phyloP scores from a whole-genome alignment of 352 stramenopile species.

The Phytophthora foliorum region DNA sequence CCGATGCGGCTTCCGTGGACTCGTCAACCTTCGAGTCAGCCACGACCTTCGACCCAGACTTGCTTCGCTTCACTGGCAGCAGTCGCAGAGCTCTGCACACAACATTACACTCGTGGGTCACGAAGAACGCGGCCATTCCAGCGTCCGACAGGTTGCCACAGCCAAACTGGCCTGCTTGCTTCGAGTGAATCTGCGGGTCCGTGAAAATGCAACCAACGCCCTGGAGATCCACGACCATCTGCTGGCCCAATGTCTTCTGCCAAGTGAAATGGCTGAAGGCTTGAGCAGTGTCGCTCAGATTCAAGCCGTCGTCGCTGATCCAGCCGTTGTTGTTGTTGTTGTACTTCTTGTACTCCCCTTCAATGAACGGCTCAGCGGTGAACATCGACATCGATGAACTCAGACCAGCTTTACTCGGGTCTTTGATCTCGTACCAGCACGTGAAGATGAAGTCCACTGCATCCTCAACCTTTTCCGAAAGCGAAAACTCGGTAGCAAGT shows the following conservation, averaged over 20 bases:
- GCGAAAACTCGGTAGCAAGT: slow-evolving; percentile 46
- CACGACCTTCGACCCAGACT: neutral
- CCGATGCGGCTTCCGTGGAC: neutral
- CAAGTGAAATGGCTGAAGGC: slow-evolving; percentile 60
- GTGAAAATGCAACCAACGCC: slow-evolving; percentile 54
- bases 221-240: slow-evolving; percentile 56
- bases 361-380: slow-evolving; percentile 52
- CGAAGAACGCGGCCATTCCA: slow-evolving; percentile 53
- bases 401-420: slow-evolving; percentile 16
- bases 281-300: slow-evolving; percentile 37
- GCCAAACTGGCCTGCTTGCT: slow-evolving; percentile 25
- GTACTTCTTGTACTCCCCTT: slow-evolving; percentile 57
- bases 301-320: slow-evolving; percentile 18
- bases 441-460: slow-evolving; percentile 57
- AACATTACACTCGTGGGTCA: slow-evolving; percentile 44
- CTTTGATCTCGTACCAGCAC: slow-evolving; percentile 53
- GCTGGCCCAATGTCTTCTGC: slow-evolving; percentile 42
- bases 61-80: slow-evolving; percentile 11
- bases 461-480: slow-evolving; percentile 27
- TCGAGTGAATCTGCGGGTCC: slow-evolving; percentile 57
- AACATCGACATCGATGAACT: slow-evolving; percentile 34
- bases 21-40: neutral
- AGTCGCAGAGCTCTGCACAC: slow-evolving; percentile 39
- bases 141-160: slow-evolving; percentile 34
- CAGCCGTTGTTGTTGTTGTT: slow-evolving; percentile 60